Evolutionary conservation across 352 stramenopile genomes (phyloP).

Genomic region (Phytophthora citricola): DNA sequence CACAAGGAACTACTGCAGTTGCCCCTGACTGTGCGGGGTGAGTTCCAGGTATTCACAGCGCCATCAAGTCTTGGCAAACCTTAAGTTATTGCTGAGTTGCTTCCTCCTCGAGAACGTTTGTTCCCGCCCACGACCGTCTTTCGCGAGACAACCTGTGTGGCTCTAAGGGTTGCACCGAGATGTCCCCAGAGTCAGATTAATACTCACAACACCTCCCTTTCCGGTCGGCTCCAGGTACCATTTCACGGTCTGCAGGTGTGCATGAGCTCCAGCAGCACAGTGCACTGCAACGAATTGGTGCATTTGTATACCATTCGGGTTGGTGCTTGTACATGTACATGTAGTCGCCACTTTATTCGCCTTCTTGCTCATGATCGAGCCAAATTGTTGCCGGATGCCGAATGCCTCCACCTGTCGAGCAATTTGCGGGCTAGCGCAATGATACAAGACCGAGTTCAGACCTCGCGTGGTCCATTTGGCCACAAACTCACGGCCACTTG

Average conservation of each 20-base stretch:
- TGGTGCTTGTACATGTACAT: neutral
- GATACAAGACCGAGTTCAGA: slow-evolving; percentile 23
- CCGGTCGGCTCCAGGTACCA: slow-evolving; percentile 17
- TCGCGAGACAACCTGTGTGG: slow-evolving; percentile 2
- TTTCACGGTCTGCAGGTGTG: slow-evolving; percentile 20
- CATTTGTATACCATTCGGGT: slow-evolving; percentile 11
- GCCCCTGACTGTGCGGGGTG: no score
- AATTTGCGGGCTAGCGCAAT: slow-evolving; percentile 33
- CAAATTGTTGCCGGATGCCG: slow-evolving; percentile 12
- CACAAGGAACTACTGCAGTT: no score
- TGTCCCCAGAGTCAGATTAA: slow-evolving; percentile 1
- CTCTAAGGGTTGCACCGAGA: slow-evolving; percentile 7
- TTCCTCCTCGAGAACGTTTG: neutral
- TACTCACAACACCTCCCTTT: slow-evolving; percentile 9
- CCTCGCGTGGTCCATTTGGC: slow-evolving; percentile 31
- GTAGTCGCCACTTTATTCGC: slow-evolving; percentile 5
- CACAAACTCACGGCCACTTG: slow-evolving; percentile 20
- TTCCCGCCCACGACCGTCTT: neutral
- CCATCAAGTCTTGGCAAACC: neutral
- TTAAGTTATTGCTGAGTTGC: neutral
- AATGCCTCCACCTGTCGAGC: slow-evolving; percentile 23
- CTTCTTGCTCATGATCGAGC: slow-evolving; percentile 11
- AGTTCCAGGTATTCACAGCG: no score
- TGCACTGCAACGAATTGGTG: slow-evolving; percentile 26
- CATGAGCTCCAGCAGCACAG: slow-evolving; percentile 21